Evolutionary conservation across 768 basidiomycete genomes (phyloP), one percentile per base, ranked within the genome.

Genomic region (Rhodotorula paludigena): DNA sequence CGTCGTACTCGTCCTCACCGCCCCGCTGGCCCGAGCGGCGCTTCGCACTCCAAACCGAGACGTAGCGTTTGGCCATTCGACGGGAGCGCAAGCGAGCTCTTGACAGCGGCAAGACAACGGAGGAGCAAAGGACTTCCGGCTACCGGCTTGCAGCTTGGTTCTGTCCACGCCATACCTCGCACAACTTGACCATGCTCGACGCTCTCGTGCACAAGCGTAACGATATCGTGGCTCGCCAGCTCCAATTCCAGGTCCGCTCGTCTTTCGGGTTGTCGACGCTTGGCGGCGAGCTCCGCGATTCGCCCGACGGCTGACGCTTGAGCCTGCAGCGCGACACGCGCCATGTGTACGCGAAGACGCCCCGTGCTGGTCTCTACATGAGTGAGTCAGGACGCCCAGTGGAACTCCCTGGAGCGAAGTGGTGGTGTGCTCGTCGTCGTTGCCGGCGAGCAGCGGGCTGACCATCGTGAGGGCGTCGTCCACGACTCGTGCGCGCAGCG

Each of bases 351-450:
- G 65, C 60, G 39, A 71, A 71, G 69, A 35, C 42, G n/a, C 69
- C 69, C 38, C 53, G 69, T 12, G 65, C 69, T 9, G 54, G 69
- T 23, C 65, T 71, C 42, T 71, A 71, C 69, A 71, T 71, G 69
- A 48, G 69, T 66, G 18, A 32, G 65, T 25, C 42, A 10, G 23
- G 18, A 10, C 25, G 15, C 25, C 36, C 23, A 7, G 23, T 16
- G 9, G 54, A 20, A 3, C 49, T 33, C n/a, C 6, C 8, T 7
- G 47, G 32, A 32, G 41, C 32, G 36, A 25, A n/a, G 41, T 20
- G 41, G n/a, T n/a, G n/a, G n/a, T n/a, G n/a, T n/a, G n/a, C n/a
- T 42, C 41, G 41, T 42, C 41, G 41, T 11, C 20, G 12, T 11
- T 42, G 11, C 6, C 1, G 21, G 25, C 57, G 2, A 4, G 32